phyloP scores from a whole-genome alignment of 352 stramenopile species.

The Globisporangium nagaii region DNA sequence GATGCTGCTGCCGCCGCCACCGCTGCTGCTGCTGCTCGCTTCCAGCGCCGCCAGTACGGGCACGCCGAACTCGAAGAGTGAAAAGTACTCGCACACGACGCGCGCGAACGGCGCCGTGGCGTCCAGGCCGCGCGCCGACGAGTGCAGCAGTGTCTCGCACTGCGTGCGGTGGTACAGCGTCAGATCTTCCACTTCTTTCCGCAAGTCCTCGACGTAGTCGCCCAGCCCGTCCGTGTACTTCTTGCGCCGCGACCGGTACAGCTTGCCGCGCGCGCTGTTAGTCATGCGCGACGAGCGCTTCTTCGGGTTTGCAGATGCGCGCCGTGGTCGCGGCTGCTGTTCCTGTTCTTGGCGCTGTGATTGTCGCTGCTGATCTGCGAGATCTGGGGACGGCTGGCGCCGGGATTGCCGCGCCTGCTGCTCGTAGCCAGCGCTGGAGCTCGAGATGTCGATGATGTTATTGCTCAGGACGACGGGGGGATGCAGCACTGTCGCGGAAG shows the following conservation, averaged over 20 bases:
- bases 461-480: neutral
- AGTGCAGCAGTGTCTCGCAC: slow-evolving; percentile 12
- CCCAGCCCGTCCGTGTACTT: slow-evolving; percentile 37
- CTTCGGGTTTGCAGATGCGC: too few relatives aligned
- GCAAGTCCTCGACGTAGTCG: slow-evolving; percentile 42
- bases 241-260: slow-evolving; percentile 51
- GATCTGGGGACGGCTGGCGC: too few relatives aligned
- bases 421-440: neutral
- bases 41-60: slow-evolving; percentile 18
- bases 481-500: neutral
- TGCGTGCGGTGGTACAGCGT: slow-evolving; percentile 19
- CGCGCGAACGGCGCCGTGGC: slow-evolving; percentile 21
- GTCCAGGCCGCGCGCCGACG: slow-evolving; percentile 7
- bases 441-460: neutral
- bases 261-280: slow-evolving; percentile 58
- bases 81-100: slow-evolving; percentile 59
- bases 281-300: slow-evolving; percentile 31
- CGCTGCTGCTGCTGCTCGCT: too few relatives aligned
- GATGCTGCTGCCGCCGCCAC: too few relatives aligned
- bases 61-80: slow-evolving; percentile 52
- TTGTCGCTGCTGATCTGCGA: neutral
- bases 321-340: neutral
- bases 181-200: slow-evolving; percentile 35
- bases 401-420: neutral
- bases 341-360: neutral